Evolutionary conservation across 1,284 basidiomycete genomes (phyloP), one percentile per base, ranked within the genome.

Genomic region (Microbotryum scabiosae): DNA sequence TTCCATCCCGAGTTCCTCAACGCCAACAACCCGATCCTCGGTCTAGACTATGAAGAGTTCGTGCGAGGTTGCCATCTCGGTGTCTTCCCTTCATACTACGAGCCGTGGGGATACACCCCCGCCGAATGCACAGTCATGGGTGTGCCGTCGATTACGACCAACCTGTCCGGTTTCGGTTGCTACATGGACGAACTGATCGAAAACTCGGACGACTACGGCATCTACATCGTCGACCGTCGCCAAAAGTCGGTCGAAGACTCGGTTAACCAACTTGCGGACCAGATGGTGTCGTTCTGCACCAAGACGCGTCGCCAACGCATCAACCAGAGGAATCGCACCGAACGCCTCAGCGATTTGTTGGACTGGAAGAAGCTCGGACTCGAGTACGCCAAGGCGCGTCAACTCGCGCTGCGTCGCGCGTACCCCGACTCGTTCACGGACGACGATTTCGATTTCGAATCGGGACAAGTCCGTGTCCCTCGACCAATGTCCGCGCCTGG

Each of bases 1-100:
- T 98, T 98, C 83, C 94, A 98, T 76, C 94, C 94, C 5, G 94
- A 98, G 75, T 98, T 98, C 79, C 77, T 98, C 73, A 97, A 94
- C 78, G 86, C 90, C 62, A 97, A 93, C 78, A 97, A 97, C 78
- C 94, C 94, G 0, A 96, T 97, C 61, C 79, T 98, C 25, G 92
- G 92, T 2, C 81, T 98, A 65, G 94, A 98, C 75, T 98, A 98
- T 74, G 94, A 98, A 76, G 94, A 98, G 78, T 98, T 98, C 74
- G 94, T 97, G 18, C 81, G 94, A 68, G 94, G 94, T 4, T 97
- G 94, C 75, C 94, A 97, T 79, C 78, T 98, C 63, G 94, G 94
- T 64, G 93, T 97, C 45, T 97, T 98, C 83, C 92, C 94, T 2
- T 91, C 88, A 70, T 98, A 97, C 74, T 82, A 80, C 76, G 90